These are phyloP conservation scores for Exophiala sideris DNA, from an alignment of 2,329 filamentous ascomycete species.

Conservation along the genomic window DNA sequence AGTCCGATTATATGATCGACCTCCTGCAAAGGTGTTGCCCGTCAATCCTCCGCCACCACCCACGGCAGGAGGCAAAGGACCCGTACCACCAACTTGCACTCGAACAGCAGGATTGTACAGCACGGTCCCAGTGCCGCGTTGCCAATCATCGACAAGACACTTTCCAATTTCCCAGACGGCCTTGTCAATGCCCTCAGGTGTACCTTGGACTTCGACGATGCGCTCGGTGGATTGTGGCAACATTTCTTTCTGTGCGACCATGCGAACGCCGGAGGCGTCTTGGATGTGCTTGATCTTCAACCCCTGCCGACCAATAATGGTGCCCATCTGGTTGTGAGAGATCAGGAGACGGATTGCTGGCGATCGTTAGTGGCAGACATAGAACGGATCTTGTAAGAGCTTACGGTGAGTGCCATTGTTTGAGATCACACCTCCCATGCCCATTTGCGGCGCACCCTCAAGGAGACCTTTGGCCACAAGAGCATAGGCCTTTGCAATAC, in stretches of 20 bases:
- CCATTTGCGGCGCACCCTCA: constrained; percentile 90
- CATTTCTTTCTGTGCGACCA: constrained; percentile 99
- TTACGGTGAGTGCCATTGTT: constrained; percentile 92
- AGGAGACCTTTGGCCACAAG: constrained; percentile 88
- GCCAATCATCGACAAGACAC: constrained; percentile 95
- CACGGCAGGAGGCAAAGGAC: constrained; percentile 50
- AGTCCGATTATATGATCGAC: constrained; percentile 80
- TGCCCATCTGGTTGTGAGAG: constrained; percentile 99
- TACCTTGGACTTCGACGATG: constrained; percentile 94
- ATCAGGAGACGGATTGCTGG: constrained; percentile 95
- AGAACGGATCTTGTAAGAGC: constrained; percentile 36
- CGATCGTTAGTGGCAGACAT: constrained; percentile 22
- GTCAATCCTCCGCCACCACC: constrained; percentile 36
- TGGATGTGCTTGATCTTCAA: constrained; percentile 99
- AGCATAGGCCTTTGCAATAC: constrained; percentile 86
- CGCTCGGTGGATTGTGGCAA: constrained; percentile 97
- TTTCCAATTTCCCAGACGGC: constrained; percentile 99
- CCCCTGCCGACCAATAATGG: constrained; percentile 93
- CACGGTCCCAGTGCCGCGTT: constrained; percentile 93
- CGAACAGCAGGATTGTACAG: constrained; percentile 95
- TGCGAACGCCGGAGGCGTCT: constrained; percentile 91
- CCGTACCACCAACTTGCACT: constrained; percentile 64
- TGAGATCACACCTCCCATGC: constrained; percentile 87
- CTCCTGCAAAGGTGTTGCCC: constrained; percentile 47
- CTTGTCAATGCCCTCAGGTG: constrained; percentile 90